Evolutionary conservation across 2,329 filamentous ascomycete genomes (phyloP), one percentile per base, ranked within the genome.

Genomic region (Cyphellophora europaea): DNA sequence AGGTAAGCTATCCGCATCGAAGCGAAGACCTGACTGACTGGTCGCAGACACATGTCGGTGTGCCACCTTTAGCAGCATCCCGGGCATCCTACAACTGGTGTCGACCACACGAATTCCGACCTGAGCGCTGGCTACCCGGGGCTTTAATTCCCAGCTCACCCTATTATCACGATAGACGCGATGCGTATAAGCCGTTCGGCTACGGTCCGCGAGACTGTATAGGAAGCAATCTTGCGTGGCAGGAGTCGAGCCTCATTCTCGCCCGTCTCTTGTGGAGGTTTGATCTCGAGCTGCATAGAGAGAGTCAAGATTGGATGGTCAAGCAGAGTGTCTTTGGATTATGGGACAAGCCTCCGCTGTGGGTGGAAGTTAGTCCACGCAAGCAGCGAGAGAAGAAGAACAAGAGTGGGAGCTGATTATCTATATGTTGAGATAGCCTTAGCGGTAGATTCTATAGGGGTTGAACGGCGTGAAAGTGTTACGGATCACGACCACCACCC

Each of bases 161-260:
- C 16, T 36, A 14, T 19, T 29, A 30, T 15, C 10, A 36, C 27
- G 16, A 30, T 15, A 8, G 27, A 11, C 21, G 11, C 27, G 11
- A 27, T 15, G 51, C 48, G 4, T 29, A 51, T 16, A 51, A 49
- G 5, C 52, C 61, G 2, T 62, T 63, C 33, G 53, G 49, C 5
- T 35, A 55, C 0, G 61, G 61, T 0, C 51, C 54, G 2, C 44
- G 58, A 13, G 48, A 47, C n/a, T 64, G 61, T 35, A 47, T 56
- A n/a, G 30, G 35, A 18, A 36, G 32, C 38, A 31, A 28, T 19
- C 28, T 35, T 44, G 40, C 8, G 10, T 36, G 27, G 8, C 11
- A n/a, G n/a, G 51, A 54, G 33, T 47, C 54, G 45, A 44, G 47
- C 4, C 33, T 53, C 5, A 51, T 54, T 30, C 35, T 45, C 16